These are phyloP conservation scores for Hawksworthiomyces lignivorus DNA, from an alignment of 2,329 filamentous ascomycete species.

Conservation along the genomic window DNA sequence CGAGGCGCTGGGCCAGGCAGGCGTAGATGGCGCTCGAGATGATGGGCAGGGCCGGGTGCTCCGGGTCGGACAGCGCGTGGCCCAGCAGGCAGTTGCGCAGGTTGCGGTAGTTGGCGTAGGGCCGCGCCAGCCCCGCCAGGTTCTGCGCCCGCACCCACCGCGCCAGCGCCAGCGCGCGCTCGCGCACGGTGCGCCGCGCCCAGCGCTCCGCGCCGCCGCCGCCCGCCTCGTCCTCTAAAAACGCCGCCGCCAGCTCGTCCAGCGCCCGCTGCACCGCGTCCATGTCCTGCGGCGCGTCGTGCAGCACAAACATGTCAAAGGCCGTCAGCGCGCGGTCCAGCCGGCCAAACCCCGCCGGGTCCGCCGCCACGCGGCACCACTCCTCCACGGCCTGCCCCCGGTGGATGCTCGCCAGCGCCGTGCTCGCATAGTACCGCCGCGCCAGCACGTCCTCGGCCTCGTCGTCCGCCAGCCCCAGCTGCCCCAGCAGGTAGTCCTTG, in stretches of 20 bases:
- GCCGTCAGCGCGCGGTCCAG: constrained; percentile 71
- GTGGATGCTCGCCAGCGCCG: constrained; percentile 71
- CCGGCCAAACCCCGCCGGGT: constrained; percentile 21
- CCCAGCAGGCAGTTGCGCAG: constrained; percentile 85
- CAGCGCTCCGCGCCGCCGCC: constrained; percentile 41
- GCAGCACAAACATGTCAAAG: constrained; percentile 84
- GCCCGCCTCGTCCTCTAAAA: no score
- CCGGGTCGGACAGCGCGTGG: constrained; percentile 62
- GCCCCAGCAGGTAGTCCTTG: constrained; percentile 71
- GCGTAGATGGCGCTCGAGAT: constrained; percentile 85
- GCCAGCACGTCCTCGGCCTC: constrained; percentile 66
- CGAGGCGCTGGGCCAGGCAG: constrained; percentile 65
- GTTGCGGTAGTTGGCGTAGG: constrained; percentile 62
- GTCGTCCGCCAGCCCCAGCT: constrained; percentile 52
- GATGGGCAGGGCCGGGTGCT: constrained; percentile 75
- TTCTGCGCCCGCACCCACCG: constrained; percentile 61
- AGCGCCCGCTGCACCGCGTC: no score
- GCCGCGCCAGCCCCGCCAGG: constrained; percentile 62
- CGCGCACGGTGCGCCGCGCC: constrained; percentile 50
- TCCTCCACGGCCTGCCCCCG: constrained; percentile 69
- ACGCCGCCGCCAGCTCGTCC: no score
- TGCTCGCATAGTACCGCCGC: constrained; percentile 62
- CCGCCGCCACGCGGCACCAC: constrained; percentile 54
- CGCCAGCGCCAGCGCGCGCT: constrained; percentile 61
- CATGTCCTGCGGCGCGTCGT: constrained; percentile 64